Conservation (phyloP, 2,329 filamentous ascomycete genomes). For the Gnomoniopsis sp. region DNA sequence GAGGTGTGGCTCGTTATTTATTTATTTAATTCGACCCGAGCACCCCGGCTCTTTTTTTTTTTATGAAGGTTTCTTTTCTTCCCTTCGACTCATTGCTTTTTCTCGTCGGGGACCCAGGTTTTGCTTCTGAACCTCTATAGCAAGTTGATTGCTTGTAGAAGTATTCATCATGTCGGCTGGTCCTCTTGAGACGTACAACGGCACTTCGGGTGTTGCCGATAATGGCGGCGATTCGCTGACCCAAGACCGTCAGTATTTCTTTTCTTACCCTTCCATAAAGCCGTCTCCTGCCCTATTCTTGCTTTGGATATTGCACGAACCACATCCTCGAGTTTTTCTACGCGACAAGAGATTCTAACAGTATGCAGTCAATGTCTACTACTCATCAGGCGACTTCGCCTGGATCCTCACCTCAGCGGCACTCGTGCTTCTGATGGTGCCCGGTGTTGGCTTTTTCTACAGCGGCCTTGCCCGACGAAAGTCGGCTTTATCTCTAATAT, state of each 20-base stretch:
- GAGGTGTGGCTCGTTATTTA: neutral
- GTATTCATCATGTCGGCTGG: constrained; percentile 29
- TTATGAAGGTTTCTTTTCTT: neutral
- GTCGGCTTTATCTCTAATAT: constrained; percentile 82
- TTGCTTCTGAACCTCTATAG: neutral
- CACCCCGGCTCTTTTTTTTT: neutral
- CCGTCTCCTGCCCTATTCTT: neutral
- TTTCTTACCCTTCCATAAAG: constrained; percentile 52
- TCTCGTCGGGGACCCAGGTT: neutral
- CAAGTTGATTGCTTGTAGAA: neutral
- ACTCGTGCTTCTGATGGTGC: constrained; percentile 88
- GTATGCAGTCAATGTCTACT: neutral
- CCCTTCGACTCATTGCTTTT: neutral
- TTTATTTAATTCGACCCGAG: neutral
- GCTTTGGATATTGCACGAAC: neutral
- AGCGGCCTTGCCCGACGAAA: constrained; percentile 85
- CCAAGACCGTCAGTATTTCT: constrained; percentile 81
- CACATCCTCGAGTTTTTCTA: constrained; percentile 26
- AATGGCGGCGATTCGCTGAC: constrained; percentile 49
- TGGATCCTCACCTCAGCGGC: constrained; percentile 77
- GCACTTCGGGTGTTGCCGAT: constrained; percentile 46
- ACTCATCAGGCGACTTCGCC: constrained; percentile 69
- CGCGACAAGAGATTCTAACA: constrained; percentile 30
- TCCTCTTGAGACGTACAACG: constrained; percentile 43
- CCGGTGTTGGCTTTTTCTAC: constrained; percentile 93